Conservation (phyloP, 2,329 filamentous ascomycete genomes). For the Sporothrix mexicana region DNA sequence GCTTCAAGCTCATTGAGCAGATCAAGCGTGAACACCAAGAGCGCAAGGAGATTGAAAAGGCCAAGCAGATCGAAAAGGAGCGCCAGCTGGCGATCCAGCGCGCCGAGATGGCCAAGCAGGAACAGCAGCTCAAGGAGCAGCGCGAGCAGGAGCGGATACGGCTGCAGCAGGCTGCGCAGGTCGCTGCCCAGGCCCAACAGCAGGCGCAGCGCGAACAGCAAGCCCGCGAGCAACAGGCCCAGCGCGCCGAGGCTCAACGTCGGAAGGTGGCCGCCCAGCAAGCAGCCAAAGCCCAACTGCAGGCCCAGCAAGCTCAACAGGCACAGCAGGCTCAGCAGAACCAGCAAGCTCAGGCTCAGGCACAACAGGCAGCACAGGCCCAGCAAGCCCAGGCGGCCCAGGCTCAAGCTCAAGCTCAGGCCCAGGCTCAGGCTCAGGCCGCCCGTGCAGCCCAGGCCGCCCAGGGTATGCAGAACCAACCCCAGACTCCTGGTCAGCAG, state of each 20-base stretch:
- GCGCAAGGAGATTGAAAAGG: constrained; percentile 76
- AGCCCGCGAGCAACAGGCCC: no score
- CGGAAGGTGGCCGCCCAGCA: no score
- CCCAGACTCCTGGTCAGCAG: constrained; percentile 31
- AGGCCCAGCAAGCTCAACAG: no score
- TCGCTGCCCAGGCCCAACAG: constrained; percentile 40
- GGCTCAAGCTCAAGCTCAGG: constrained; percentile 43
- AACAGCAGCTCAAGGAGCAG: constrained; percentile 33
- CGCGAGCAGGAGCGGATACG: constrained; percentile 35
- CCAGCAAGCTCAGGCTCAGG: no score
- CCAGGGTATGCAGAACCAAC: constrained; percentile 38
- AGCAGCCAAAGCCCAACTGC: no score
- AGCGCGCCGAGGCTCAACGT: no score
- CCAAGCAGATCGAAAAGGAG: constrained; percentile 66
- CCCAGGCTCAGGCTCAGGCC: constrained; percentile 40
- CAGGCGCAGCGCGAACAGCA: no score
- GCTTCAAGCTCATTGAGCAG: constrained; percentile 88
- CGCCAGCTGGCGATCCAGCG: constrained; percentile 58
- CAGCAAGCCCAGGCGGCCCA: constrained; percentile 38
- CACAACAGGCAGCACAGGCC: no score
- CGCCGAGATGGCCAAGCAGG: constrained; percentile 49
- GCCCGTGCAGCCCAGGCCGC: constrained; percentile 46
- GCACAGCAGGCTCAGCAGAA: no score
- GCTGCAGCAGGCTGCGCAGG: constrained; percentile 39
- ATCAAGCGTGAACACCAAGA: constrained; percentile 81